These are phyloP conservation scores for Acanthamoeba lenticulata DNA, from an alignment of 208 protist genomes.

Conservation along the genomic window DNA sequence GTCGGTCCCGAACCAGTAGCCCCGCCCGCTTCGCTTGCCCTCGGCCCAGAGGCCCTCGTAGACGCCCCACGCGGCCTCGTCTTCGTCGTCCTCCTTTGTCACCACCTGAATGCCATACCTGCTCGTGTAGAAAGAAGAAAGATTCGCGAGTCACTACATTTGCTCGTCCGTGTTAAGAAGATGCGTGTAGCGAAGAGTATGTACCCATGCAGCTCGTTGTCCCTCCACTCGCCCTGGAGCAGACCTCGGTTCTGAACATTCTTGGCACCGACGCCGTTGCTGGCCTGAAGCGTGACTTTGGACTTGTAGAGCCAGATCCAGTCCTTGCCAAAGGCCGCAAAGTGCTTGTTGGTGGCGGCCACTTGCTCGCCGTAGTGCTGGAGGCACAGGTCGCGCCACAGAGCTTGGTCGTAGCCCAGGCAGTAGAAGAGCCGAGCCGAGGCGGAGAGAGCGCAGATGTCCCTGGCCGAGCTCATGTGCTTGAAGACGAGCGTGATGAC, in stretches of 20 bases:
- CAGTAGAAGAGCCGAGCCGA: not conserved
- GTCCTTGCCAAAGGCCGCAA: not conserved
- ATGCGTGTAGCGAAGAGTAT: too few relatives aligned
- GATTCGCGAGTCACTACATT: not conserved
- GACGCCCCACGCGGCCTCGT: not conserved
- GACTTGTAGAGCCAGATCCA: conserved; percentile 19
- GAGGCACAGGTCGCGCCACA: conserved; percentile 5
- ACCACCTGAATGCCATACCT: not conserved
- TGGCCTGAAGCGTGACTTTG: not conserved
- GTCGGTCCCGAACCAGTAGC: conserved; percentile 68
- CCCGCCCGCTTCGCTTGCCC: conserved; percentile 55
- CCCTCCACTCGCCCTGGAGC: not conserved
- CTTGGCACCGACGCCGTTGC: not conserved
- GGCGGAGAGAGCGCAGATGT: not conserved
- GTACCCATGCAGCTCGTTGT: not conserved
- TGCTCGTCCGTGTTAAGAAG: not conserved
- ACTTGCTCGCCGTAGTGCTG: not conserved
- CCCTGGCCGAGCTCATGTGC: not conserved
- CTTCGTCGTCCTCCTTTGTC: not conserved
- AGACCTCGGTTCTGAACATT: not conserved
- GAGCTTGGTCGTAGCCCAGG: not conserved
- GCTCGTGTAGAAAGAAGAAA: not conserved
- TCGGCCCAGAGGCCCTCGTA: conserved; percentile 63
- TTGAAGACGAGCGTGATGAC: not conserved
- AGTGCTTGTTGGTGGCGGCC: not conserved